Evolutionary conservation across 2,329 filamentous ascomycete species (phyloP).

Genomic region (Huntiella moniliformis): DNA sequence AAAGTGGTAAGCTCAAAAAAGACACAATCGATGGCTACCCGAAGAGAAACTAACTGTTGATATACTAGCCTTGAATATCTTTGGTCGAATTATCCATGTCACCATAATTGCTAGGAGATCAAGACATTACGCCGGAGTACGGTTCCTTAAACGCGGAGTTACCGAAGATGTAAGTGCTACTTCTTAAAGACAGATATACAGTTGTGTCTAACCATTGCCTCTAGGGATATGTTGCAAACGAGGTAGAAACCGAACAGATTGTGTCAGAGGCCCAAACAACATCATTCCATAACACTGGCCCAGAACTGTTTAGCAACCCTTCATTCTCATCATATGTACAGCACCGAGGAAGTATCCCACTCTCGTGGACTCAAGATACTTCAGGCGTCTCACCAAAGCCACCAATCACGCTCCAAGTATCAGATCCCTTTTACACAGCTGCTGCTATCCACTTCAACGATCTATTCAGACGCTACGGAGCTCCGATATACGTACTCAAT

Average conservation of each 20-base stretch:
- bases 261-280: slow-evolving; percentile 88
- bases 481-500: slow-evolving; percentile 80
- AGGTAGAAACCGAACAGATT: slow-evolving; percentile 97
- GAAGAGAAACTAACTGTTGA: slow-evolving; percentile 64
- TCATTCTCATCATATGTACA: slow-evolving; percentile 94
- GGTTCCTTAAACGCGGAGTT: slow-evolving; percentile 83
- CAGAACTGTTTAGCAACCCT: slow-evolving; percentile 67
- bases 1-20: slow-evolving; percentile 35
- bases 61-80: slow-evolving; percentile 54
- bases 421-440: slow-evolving; percentile 87
- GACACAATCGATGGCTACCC: neutral
- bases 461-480: slow-evolving; percentile 80
- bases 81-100: slow-evolving; percentile 68
- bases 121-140: slow-evolving; percentile 79
- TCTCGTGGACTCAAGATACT: slow-evolving; percentile 95
- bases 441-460: slow-evolving; percentile 91
- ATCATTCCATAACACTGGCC: slow-evolving; percentile 83
- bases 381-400: slow-evolving; percentile 91
- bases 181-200: neutral
- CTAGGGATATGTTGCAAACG: slow-evolving; percentile 81
- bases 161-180: slow-evolving; percentile 48
- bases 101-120: slow-evolving; percentile 87
- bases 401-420: slow-evolving; percentile 84
- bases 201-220: neutral
- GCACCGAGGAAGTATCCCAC: slow-evolving; percentile 85